phyloP scores from a whole-genome alignment of 805 yeast genomes.

The Jamesozyma lodderae region DNA sequence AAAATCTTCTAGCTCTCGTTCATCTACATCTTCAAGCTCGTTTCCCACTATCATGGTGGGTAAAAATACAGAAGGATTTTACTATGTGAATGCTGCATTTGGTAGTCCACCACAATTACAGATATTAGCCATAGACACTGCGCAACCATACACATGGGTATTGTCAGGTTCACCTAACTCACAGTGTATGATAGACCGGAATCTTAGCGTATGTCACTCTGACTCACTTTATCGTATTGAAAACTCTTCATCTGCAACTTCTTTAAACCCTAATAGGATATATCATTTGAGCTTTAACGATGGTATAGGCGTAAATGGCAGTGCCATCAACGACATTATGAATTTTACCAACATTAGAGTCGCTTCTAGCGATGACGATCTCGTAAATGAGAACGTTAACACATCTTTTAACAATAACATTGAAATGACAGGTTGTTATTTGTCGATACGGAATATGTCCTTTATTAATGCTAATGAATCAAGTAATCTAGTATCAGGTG shows the following conservation, averaged over 20 bases:
- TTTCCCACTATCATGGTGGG: conserved; percentile 23
- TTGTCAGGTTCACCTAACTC: conserved; percentile 12
- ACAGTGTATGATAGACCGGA: conserved; percentile 5
- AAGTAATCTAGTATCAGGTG: conserved; percentile 30
- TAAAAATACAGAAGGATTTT: conserved; percentile 16
- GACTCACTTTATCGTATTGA: conserved; percentile 10
- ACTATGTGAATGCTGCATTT: conserved; percentile 27
- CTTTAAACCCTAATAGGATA: conserved; percentile 5
- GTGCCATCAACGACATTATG: conserved; percentile 19
- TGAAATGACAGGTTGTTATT: conserved; percentile 1
- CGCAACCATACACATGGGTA: conserved; percentile 34
- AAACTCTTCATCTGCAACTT: conserved; percentile 14
- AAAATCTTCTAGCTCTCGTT: too few relatives aligned
- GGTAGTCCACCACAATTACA: conserved; percentile 29
- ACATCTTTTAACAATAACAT: not conserved
- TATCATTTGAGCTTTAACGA: conserved; percentile 21
- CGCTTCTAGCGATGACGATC: not conserved
- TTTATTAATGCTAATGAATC: conserved; percentile 36
- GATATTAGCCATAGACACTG: conserved; percentile 29
- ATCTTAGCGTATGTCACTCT: conserved; percentile 9
- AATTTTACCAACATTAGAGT: conserved; percentile 9
- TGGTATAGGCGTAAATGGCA: conserved; percentile 16
- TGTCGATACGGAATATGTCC: conserved; percentile 21
- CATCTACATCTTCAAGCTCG: not conserved
- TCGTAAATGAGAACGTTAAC: not conserved